Evolutionary conservation across 2,329 filamentous ascomycete species (phyloP).

Genomic region (Hypoxylon sp.): DNA sequence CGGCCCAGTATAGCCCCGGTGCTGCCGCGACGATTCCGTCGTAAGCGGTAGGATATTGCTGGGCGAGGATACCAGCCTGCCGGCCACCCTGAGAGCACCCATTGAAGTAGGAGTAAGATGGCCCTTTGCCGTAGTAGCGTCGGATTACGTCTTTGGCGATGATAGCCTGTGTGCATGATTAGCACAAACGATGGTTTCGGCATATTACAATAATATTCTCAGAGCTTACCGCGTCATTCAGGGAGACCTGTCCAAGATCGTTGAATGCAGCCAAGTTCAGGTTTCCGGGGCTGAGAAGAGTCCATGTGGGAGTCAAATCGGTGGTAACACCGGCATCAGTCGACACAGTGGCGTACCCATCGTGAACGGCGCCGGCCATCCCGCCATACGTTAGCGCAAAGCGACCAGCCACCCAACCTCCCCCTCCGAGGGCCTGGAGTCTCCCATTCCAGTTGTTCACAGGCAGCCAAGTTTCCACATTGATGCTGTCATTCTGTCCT

Average conservation of each 20-base stretch:
- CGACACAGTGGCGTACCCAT: conserved; percentile 47
- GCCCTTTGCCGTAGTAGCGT: conserved; percentile 58
- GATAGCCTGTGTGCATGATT: conserved; percentile 48
- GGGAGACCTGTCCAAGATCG: conserved; percentile 43
- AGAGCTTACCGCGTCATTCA: conserved; percentile 22
- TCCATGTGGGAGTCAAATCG: conserved; percentile 38
- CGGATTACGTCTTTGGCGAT: conserved; percentile 60
- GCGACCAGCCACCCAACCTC: conserved; percentile 51
- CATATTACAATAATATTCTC: background rate
- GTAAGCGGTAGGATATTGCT: conserved; percentile 65
- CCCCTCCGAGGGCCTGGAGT: conserved; percentile 58
- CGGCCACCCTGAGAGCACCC: conserved; percentile 68
- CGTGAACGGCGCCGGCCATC: conserved; percentile 45
- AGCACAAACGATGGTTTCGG: background rate
- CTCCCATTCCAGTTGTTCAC: conserved; percentile 55
- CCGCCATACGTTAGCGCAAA: conserved; percentile 25
- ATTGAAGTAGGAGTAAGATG: conserved; percentile 62
- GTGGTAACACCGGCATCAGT: conserved; percentile 47
- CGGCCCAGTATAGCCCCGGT: conserved; percentile 13
- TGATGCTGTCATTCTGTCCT: conserved; percentile 57
- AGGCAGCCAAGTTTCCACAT: conserved; percentile 57
- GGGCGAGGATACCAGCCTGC: conserved; percentile 63
- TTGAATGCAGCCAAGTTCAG: conserved; percentile 44
- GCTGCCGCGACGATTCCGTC: conserved; percentile 62
- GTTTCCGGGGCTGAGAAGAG: conserved; percentile 44